A percentile compares a stretch with the other conserved stretches of the same genome.
These are phyloP conservation scores for Penicillium paneum DNA, from an alignment of 2,329 filamentous ascomycete genomes.

Conservation along the genomic window DNA sequence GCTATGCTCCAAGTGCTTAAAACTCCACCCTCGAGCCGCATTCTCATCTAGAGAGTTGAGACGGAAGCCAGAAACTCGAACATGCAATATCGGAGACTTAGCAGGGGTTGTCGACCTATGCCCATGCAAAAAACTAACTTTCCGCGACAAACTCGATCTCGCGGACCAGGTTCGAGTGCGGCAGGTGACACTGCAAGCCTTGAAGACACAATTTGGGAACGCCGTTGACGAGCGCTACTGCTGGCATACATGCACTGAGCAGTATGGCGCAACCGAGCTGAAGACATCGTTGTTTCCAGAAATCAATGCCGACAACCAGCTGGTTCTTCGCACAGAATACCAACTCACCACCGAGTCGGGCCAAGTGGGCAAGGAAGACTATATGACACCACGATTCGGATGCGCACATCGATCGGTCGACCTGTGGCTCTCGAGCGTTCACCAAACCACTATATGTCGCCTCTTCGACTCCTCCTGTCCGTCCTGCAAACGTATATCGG, in stretches of 20 bases:
- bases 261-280: constrained; percentile 35
- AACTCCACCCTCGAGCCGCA: constrained; percentile 36
- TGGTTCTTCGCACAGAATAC: constrained; percentile 39
- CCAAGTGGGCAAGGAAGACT: constrained; percentile 38
- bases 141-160: constrained; percentile 37
- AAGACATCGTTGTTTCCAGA: constrained; percentile 38
- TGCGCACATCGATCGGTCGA: constrained; percentile 41
- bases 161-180: constrained; percentile 33
- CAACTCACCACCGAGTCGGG: constrained; percentile 33
- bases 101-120: constrained; percentile 41
- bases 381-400: constrained; percentile 40
- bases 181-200: constrained; percentile 24
- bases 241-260: constrained; percentile 38
- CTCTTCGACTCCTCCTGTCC: constrained; percentile 33
- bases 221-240: constrained; percentile 33
- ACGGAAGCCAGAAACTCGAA: constrained; percentile 32
- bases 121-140: constrained; percentile 42
- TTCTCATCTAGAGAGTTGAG: constrained; percentile 35
- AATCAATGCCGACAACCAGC: constrained; percentile 30
- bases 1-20: constrained; percentile 38
- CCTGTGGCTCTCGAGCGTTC: constrained; percentile 40
- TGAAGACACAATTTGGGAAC: constrained; percentile 29
- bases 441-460: constrained; percentile 38
- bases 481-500: constrained; percentile 36
- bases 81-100: constrained; percentile 34